Evolutionary conservation across 2,329 filamentous ascomycete species (phyloP).

Genomic region (Alternaria sp.): DNA sequence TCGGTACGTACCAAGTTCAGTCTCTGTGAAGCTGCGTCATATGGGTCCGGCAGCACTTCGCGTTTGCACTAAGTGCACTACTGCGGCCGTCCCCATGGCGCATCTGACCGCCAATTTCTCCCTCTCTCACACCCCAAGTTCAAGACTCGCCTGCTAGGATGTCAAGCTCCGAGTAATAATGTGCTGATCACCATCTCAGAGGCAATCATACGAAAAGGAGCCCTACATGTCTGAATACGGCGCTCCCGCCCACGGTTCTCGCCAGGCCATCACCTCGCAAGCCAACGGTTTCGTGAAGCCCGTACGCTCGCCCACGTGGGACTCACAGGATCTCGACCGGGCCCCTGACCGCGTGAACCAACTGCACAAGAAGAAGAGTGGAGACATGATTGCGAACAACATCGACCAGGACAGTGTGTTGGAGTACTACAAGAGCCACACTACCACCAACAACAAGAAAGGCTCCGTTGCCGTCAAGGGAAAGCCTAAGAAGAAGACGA

Average conservation of each 20-base stretch:
- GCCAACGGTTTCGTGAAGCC: constrained; percentile 47
- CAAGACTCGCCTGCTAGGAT: constrained; percentile 3
- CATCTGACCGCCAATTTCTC: constrained; percentile 33
- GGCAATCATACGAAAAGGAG: constrained; percentile 42
- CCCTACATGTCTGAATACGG: constrained; percentile 50
- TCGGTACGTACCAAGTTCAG: constrained; percentile 42
- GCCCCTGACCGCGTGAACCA: constrained; percentile 48
- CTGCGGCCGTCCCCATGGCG: constrained; percentile 33
- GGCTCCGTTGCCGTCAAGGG: constrained; percentile 28
- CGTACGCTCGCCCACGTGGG: constrained; percentile 43
- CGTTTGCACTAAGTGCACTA: constrained; percentile 30
- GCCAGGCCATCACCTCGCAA: constrained; percentile 48
- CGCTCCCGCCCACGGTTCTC: constrained; percentile 37
- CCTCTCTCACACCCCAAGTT: background rate
- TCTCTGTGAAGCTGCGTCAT: constrained; percentile 22
- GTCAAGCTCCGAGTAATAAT: constrained; percentile 6
- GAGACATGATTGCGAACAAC: constrained; percentile 53
- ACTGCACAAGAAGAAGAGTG: constrained; percentile 52
- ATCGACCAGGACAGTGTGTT: constrained; percentile 59
- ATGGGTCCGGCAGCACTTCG: constrained; percentile 14
- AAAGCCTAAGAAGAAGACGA: constrained; percentile 42
- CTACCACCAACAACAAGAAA: constrained; percentile 30
- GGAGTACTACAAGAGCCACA: constrained; percentile 54
- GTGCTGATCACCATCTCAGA: constrained; percentile 42
- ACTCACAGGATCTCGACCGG: constrained; percentile 39